These are phyloP conservation scores for Globisporangium uncinulatum DNA, from an alignment of 352 stramenopile genomes.

Conservation along the genomic window DNA sequence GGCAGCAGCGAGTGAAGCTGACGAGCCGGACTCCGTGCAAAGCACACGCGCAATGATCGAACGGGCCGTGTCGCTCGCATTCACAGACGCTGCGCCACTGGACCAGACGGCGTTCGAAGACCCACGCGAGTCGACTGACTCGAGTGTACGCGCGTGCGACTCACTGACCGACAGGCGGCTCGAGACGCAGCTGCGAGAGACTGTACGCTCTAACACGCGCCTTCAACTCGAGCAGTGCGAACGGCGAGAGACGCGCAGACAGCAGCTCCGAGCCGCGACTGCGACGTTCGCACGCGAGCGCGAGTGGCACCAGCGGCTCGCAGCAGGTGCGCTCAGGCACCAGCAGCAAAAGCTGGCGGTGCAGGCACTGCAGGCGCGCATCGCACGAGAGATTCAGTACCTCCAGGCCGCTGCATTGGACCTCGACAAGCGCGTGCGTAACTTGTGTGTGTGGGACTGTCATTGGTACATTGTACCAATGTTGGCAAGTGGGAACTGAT, in stretches of 20 bases:
- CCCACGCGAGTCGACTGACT: conserved; percentile 6
- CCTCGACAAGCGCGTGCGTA: conserved; percentile 34
- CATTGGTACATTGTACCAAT: no score
- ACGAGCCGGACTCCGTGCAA: not conserved
- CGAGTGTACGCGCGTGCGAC: not conserved
- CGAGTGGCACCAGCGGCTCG: conserved; percentile 33
- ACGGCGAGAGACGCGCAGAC: conserved; percentile 14
- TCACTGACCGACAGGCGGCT: not conserved
- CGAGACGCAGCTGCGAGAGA: conserved; percentile 9
- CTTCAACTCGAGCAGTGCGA: conserved; percentile 17
- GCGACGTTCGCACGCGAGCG: conserved; percentile 6
- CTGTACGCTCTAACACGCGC: conserved; percentile 11
- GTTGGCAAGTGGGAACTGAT: not conserved
- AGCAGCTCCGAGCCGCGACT: conserved; percentile 14
- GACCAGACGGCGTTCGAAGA: conserved; percentile 12
- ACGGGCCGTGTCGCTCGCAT: conserved; percentile 45
- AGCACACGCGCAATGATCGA: conserved; percentile 47
- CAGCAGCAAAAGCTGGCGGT: conserved; percentile 54
- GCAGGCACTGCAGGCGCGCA: conserved; percentile 39
- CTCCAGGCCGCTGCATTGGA: conserved; percentile 36
- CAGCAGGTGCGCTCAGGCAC: conserved; percentile 33
- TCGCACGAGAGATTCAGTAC: conserved; percentile 57
- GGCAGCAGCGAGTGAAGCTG: not conserved
- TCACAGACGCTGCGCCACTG: conserved; percentile 13
- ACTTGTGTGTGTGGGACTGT: conserved; percentile 2